Conservation (phyloP, 2,329 filamentous ascomycete genomes). For the Pestalotiopsis sp. region DNA sequence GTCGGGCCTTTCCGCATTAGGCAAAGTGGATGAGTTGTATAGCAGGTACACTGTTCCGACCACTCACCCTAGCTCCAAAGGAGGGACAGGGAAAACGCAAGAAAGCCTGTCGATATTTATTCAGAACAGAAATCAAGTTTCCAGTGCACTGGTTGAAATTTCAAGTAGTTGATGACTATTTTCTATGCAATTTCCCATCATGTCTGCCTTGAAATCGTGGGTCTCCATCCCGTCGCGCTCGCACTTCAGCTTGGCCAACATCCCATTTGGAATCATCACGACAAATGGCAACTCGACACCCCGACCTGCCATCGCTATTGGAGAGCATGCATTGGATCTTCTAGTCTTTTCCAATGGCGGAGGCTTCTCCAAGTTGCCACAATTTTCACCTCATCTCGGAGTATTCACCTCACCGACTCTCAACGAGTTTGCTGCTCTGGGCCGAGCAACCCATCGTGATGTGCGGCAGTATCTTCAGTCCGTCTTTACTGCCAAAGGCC, state of each 20-base stretch:
- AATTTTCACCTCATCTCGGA: slow-evolving; percentile 55
- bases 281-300: slow-evolving; percentile 56
- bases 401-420: slow-evolving; percentile 68
- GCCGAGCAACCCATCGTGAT: slow-evolving; percentile 66
- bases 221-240: background rate
- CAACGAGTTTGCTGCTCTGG: slow-evolving; percentile 75
- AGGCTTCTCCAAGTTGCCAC: slow-evolving; percentile 22
- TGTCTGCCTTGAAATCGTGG: background rate
- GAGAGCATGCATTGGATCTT: slow-evolving; percentile 71
- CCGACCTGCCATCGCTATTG: slow-evolving; percentile 72
- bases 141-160: background rate
- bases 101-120: background rate
- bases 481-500: slow-evolving; percentile 62
- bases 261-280: slow-evolving; percentile 82
- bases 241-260: slow-evolving; percentile 73
- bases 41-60: background rate
- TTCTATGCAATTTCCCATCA: background rate
- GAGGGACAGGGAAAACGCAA: background rate
- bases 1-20: background rate
- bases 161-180: background rate
- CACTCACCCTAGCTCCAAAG: background rate
- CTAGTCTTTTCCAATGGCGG: slow-evolving; percentile 36
- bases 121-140: background rate
- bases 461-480: slow-evolving; percentile 71
- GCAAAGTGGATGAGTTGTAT: background rate